A percentile compares a stretch with the other conserved stretches of the same genome.
phyloP scores from a whole-genome alignment of 108 stramenopile species.

The Nitzschia palea region DNA sequence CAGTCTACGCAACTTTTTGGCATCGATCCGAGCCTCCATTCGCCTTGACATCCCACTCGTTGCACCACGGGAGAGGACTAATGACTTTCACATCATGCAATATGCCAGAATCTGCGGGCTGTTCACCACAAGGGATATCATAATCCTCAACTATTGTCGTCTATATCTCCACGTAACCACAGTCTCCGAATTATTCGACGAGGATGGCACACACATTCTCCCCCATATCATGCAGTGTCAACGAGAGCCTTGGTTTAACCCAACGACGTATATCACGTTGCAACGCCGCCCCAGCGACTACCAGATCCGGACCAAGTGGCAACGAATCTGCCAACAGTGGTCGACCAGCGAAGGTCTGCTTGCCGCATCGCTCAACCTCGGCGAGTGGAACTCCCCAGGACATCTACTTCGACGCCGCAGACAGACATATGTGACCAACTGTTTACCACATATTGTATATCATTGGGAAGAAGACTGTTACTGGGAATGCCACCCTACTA shows the following conservation, averaged over 20 bases:
- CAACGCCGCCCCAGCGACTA: not conserved
- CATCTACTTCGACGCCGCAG: not conserved
- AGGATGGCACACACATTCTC: not conserved
- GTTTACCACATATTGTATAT: not conserved
- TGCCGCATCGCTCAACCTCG: not conserved
- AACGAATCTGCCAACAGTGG: not conserved
- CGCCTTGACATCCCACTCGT: not conserved
- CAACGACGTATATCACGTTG: not conserved
- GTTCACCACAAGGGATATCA: not conserved
- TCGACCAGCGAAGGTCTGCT: not conserved
- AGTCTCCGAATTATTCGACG: not conserved
- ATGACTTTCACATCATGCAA: slow-evolving; percentile 3
- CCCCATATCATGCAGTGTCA: not conserved
- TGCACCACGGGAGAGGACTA: not conserved
- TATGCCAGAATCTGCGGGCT: not conserved
- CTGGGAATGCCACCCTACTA: not conserved
- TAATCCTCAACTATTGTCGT: slow-evolving; percentile 7
- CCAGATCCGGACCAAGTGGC: not conserved
- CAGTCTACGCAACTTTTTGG: not conserved
- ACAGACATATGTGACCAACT: not conserved
- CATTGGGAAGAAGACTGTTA: not conserved
- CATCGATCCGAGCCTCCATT: not conserved
- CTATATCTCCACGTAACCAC: slow-evolving; percentile 11
- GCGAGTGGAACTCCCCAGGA: not conserved
- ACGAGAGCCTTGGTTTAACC: not conserved